Base-by-base conservation (phyloP, 176 grass and related monocot species). In the Chrysopogon serrulatus region DNA sequence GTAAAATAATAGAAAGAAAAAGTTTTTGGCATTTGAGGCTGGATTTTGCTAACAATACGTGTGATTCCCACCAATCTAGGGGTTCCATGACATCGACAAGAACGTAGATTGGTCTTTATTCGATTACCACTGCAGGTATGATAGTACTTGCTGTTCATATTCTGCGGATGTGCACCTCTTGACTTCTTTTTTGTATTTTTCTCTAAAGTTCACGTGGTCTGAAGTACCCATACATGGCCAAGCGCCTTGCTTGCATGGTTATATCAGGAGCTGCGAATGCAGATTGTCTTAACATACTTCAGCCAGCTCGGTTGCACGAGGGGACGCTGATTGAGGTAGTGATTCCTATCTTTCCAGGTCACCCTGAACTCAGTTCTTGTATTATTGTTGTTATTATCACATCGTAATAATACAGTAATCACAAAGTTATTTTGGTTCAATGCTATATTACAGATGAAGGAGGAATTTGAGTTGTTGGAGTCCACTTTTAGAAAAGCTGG, bases 221-320 rank as follows among this genome's bases (percentile, higher is more conserved):
- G 8, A 90, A 86, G 56, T 90, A 86, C 78, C 88, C 88, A 57
- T 54, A 92, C 82, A 94, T 95, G 96, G 93, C 86, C 60, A 98
- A 90, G 89, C 85, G 93, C n/a, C 71, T 95, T 33, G 91, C 89
- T 65, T 89, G 91, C 70, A 98, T 98, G 96, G 83, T 95, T 83
- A 87, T 98, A 72, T 90, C 90, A 61, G 87, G 91, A 73, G 77
- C 91, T 69, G 80, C 76, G 48, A 73, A 81, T 69, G 84, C 89
- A 37, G 91, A 92, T 33, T 82, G 83, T 77, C 77, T 98, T 92
- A 84, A 92, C 79, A 94, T 95, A 85, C 93, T 95, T 75, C 93
- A 94, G 62, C 89, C 96, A 56, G 91, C 91, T 27, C 75, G 1
- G 71, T 87, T 95, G 71, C 88, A 89, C 73, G 83, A 85, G 27